Evolutionary conservation across 441 rosid species (phyloP).

Genomic region (Pelargonium australe): DNA sequence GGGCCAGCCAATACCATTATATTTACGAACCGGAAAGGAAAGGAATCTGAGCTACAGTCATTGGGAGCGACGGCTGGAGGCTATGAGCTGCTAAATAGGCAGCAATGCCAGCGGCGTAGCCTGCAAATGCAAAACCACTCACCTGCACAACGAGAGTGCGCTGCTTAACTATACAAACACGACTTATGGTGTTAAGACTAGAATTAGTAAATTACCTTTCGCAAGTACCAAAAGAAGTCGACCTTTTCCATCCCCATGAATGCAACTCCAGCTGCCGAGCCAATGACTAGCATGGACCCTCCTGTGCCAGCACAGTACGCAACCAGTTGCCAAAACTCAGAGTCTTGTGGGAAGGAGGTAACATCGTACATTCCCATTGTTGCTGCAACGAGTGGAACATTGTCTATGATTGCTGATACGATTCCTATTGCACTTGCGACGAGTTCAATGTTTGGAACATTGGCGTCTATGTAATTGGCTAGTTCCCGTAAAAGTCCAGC

Average conservation of each 20-base stretch:
- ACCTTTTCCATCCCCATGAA: constrained; percentile 91
- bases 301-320: constrained; percentile 94
- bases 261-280: constrained; percentile 92
- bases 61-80: constrained; percentile 47
- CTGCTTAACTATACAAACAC: background rate
- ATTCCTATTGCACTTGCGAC: constrained; percentile 75
- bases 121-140: constrained; percentile 88
- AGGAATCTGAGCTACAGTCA: constrained; percentile 69
- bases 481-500: constrained; percentile 89
- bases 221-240: constrained; percentile 89
- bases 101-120: constrained; percentile 84
- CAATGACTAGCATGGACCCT: constrained; percentile 76
- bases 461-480: constrained; percentile 82
- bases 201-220: constrained; percentile 41
- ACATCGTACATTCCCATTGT: constrained; percentile 97
- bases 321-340: constrained; percentile 85
- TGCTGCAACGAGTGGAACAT: constrained; percentile 87
- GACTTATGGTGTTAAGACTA: background rate
- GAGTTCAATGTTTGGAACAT: constrained; percentile 62
- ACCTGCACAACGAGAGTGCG: constrained; percentile 40
- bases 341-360: constrained; percentile 69
- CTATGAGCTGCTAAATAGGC: constrained; percentile 56
- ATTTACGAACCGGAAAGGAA: constrained; percentile 58
- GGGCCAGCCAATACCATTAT: too few relatives aligned
- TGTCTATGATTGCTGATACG: constrained; percentile 82